Percentiles rank a stretch among this genome's conserved stretches.
Conservation (phyloP, 352 stramenopile species). For the Phytophthora pseudosyringae region DNA sequence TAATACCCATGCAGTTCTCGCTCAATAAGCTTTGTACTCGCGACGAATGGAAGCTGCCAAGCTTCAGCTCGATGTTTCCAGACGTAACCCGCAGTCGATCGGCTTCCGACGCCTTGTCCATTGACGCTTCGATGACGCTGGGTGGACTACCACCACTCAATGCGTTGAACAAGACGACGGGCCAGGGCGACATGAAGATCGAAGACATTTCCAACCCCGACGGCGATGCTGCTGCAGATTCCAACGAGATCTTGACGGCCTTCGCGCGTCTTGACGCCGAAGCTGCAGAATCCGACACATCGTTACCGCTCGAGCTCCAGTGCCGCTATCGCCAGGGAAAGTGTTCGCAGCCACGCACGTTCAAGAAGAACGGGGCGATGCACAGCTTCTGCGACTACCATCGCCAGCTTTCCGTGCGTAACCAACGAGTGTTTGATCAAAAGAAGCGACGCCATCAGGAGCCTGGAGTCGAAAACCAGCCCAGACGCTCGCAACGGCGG, state of each 20-base stretch:
- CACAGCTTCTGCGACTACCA: conserved; percentile 76
- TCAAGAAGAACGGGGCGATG: conserved; percentile 70
- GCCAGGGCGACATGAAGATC: not conserved
- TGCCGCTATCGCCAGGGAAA: conserved; percentile 63
- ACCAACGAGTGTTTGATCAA: conserved; percentile 64
- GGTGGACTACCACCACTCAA: conserved; percentile 28
- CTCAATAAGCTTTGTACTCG: conserved; percentile 21
- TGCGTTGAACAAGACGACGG: not conserved
- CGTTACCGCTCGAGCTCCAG: conserved; percentile 25
- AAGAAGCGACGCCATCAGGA: conserved; percentile 43
- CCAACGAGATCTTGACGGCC: conserved; percentile 36
- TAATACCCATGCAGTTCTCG: conserved; percentile 22
- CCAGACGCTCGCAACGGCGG: not conserved
- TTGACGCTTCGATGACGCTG: conserved; percentile 35
- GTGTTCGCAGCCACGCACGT: conserved; percentile 54
- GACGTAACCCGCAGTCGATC: not conserved
- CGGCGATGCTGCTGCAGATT: not conserved
- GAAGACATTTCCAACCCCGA: conserved; percentile 1
- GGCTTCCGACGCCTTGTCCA: not conserved
- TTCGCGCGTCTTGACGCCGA: conserved; percentile 39
- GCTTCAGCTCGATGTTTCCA: conserved; percentile 30
- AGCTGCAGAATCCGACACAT: not conserved
- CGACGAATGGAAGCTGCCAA: conserved; percentile 24
- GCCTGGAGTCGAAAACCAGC: not conserved
- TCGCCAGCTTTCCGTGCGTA: conserved; percentile 57